Evolutionary conservation across 257 asterid genomes (phyloP).

Genomic region (Ilex asprella): DNA sequence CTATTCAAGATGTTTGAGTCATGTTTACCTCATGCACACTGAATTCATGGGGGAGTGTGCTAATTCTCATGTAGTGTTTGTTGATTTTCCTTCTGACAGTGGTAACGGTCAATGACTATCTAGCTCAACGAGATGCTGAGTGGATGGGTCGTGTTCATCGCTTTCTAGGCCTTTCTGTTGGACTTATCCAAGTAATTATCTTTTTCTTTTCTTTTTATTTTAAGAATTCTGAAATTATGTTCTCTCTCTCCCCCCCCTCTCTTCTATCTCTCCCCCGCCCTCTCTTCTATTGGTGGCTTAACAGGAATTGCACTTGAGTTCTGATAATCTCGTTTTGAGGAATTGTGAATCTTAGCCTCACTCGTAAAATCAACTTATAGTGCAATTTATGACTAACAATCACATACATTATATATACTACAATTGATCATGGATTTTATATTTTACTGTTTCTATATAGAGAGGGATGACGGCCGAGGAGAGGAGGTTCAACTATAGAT

Average conservation of each 20-base stretch:
- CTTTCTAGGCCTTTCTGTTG: constrained; percentile 93
- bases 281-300: neutral
- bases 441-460: constrained; percentile 26
- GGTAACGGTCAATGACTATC: constrained; percentile 94
- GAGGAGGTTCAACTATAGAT: constrained; percentile 69
- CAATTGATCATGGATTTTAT: neutral
- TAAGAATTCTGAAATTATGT: neutral
- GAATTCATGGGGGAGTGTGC: too few relatives aligned
- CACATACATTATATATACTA: neutral
- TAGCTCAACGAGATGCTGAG: constrained; percentile 98
- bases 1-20: too few relatives aligned
- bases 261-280: neutral
- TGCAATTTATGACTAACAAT: neutral
- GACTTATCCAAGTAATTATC: constrained; percentile 82
- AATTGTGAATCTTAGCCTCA: too few relatives aligned
- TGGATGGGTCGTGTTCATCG: constrained; percentile 99
- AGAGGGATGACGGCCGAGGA: constrained; percentile 64
- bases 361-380: neutral
- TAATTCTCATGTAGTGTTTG: neutral
- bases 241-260: neutral
- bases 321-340: neutral
- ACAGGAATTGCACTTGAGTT: neutral
- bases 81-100: constrained; percentile 41
- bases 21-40: too few relatives aligned
- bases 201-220: constrained; percentile 7